Evolutionary conservation across 306 rosid species (phyloP).

Genomic region (Medicago arabica): DNA sequence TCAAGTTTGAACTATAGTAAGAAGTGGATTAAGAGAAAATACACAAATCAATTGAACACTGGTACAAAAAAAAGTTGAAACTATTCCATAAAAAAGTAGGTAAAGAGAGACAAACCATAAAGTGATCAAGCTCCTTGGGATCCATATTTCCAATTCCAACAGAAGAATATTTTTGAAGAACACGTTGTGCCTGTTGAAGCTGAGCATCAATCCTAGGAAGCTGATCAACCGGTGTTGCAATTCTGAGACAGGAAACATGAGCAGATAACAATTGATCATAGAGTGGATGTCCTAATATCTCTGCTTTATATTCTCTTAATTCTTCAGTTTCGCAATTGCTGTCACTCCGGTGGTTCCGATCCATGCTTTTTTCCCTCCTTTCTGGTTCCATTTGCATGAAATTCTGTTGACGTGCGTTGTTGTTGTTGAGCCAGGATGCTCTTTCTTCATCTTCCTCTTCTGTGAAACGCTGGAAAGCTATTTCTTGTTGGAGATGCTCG

Average conservation of each 20-base stretch:
- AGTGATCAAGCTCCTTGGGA: conserved; percentile 80
- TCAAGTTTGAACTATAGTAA: too few species aligned
- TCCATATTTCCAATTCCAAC: conserved; percentile 48
- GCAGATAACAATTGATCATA: conserved; percentile 88
- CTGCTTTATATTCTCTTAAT: conserved; percentile 62
- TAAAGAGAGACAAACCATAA: conserved; percentile 55
- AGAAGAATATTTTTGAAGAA: conserved; percentile 67
- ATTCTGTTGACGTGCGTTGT: conserved; percentile 69
- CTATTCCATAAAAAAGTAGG: too few species aligned
- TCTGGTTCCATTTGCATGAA: conserved; percentile 53
- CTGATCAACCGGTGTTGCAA: conserved; percentile 96
- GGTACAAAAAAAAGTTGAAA: neutral
- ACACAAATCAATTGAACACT: too few species aligned
- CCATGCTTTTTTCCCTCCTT: conserved; percentile 44
- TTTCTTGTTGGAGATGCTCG: conserved; percentile 59
- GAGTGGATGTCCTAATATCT: conserved; percentile 79
- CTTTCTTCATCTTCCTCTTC: conserved; percentile 50
- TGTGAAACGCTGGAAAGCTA: conserved; percentile 60
- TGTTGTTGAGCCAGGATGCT: neutral
- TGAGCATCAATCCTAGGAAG: conserved; percentile 83
- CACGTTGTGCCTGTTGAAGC: conserved; percentile 76
- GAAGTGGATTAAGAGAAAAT: too few species aligned
- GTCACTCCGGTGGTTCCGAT: conserved; percentile 44
- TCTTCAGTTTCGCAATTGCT: conserved; percentile 25
- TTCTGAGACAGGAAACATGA: conserved; percentile 85